Base-by-base conservation (phyloP, 2,329 filamentous ascomycete species). In the Endocalyx cinctus region DNA sequence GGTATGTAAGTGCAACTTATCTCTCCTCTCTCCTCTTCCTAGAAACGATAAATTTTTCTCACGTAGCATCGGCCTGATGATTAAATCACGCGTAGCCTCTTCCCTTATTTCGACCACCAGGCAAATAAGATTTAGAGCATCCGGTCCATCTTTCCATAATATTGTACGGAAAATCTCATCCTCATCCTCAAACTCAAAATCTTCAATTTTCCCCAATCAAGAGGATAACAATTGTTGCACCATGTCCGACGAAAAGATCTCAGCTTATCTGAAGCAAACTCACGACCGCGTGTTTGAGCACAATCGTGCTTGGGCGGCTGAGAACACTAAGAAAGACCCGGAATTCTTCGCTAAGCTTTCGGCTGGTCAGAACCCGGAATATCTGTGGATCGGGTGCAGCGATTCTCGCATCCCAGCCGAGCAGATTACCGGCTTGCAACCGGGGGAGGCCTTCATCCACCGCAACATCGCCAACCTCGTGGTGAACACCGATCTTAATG, bases 401-500 rank as follows among this genome's bases (percentile, higher is more conserved):
- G 88, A 95, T 69, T 87, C 82, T 25, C 85, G 89, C 46, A 86
- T 90, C 56, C 89, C 89, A n/a, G 88, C 90, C 51, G 90, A 89
- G 54, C 85, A 85, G 54, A 80, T 96, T 58, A 79, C 87, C 29
- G 82, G 84, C 46, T 75, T 90, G 36, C 72, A 84, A 54, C 86
- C 88, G n/a, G 88, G 88, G 48, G 87, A 95, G 63, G 83, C 90
- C 51, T 96, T 95, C 61, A 83, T 94, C 47, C 87, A 94, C 71
- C 85, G 89, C 63, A 95, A 96, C 69, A 94, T 95, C 60, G 88
- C 87, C 64, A 95, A 95, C 69, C 73, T 94, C 45, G 74, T 94
- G 37, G 79, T 79, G 64, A 78, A 81, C 55, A 82, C 79, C 43
- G 89, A 96, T 57, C 74, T 94, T 53, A 88, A 81, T 60, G 79